phyloP scores from a whole-genome alignment of 2,329 filamentous ascomycete species.

The Colletotrichum cuscutae region DNA sequence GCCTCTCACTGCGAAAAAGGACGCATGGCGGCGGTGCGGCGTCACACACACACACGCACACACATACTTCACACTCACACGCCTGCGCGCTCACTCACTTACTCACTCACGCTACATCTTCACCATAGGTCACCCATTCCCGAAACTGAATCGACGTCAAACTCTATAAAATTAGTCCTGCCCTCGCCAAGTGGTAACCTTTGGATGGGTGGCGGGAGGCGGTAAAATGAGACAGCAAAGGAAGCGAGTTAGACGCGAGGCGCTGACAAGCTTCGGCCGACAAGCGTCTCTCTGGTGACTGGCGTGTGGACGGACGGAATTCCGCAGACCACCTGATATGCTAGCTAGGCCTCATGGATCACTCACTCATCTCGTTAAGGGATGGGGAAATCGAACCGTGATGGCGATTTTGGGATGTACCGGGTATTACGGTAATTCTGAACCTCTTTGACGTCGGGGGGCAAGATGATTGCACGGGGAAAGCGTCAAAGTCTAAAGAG shows the following conservation, averaged over 20 bases:
- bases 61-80: not conserved
- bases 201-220: not conserved
- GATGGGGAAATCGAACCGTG: not conserved
- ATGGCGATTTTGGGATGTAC: not conserved
- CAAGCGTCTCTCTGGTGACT: not conserved
- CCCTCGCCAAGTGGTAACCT: not conserved
- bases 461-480: not conserved
- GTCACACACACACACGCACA: not conserved
- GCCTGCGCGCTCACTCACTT: too few relatives aligned
- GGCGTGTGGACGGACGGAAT: not conserved
- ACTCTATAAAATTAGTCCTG: slow-evolving; percentile 1
- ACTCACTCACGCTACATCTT: too few relatives aligned
- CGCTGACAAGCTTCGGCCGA: not conserved
- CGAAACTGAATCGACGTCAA: not conserved
- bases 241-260: not conserved
- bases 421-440: too few relatives aligned
- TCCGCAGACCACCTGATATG: not conserved
- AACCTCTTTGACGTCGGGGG: too few relatives aligned
- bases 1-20: not conserved
- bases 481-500: not conserved
- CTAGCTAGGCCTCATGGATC: not conserved
- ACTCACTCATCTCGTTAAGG: not conserved
- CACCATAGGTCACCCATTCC: not conserved
- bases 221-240: not conserved
- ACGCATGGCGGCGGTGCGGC: not conserved